phyloP scores from a whole-genome alignment of 2,329 filamentous ascomycete genomes.

The Metarhizium robertsii region DNA sequence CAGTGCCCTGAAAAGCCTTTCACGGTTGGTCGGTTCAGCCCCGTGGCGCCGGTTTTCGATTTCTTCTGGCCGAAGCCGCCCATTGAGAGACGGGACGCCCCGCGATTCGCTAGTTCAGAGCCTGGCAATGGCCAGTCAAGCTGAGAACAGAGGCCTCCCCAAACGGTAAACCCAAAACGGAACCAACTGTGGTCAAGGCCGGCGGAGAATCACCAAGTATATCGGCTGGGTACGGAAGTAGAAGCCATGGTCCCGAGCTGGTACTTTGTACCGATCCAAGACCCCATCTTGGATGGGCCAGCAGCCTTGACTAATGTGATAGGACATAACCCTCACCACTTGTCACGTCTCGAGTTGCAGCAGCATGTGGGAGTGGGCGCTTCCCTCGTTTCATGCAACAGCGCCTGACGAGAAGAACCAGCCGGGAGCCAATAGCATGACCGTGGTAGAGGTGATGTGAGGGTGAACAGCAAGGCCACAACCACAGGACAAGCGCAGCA shows the following conservation, averaged over 20 bases:
- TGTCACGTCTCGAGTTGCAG: slow-evolving; percentile 6
- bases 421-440: background rate
- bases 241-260: background rate
- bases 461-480: background rate
- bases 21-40: background rate
- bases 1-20: too few species aligned
- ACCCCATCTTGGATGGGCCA: too few species aligned
- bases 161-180: slow-evolving; percentile 5
- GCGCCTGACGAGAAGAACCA: background rate
- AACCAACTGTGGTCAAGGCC: background rate
- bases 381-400: slow-evolving; percentile 1
- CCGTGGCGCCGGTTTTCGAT: background rate
- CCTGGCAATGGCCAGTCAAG: background rate
- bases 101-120: background rate
- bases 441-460: background rate
- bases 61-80: background rate
- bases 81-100: background rate
- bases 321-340: slow-evolving; percentile 8
- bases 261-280: background rate
- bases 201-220: background rate
- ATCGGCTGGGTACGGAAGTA: background rate
- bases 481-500: background rate
- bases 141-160: slow-evolving; percentile 1
- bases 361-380: slow-evolving; percentile 1
- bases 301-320: background rate